Percentiles rank a stretch among this genome's conserved stretches.
These are phyloP conservation scores for Candida anglica DNA, from an alignment of 805 yeast genomes.

Conservation along the genomic window DNA sequence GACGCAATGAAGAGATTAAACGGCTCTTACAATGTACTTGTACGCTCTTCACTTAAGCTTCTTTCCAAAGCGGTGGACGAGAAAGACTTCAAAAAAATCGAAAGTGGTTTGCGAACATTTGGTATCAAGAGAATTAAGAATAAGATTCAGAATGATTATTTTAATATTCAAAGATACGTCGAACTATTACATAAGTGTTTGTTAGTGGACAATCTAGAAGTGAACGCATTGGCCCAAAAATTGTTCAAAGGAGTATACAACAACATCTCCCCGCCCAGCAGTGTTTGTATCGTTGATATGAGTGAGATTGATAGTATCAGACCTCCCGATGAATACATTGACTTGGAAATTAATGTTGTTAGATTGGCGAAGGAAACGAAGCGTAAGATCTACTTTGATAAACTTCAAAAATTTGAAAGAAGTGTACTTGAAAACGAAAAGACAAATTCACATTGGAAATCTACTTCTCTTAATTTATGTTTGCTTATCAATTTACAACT, in stretches of 20 bases:
- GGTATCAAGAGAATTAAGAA: slow-evolving; percentile 53
- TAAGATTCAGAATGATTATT: slow-evolving; percentile 55
- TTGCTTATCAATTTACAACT: slow-evolving; percentile 51
- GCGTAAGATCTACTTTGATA: slow-evolving; percentile 36
- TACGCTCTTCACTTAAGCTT: slow-evolving; percentile 45
- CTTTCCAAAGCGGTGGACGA: slow-evolving; percentile 46
- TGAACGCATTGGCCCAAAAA: slow-evolving; percentile 51
- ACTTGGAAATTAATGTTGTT: slow-evolving; percentile 55
- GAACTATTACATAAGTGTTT: slow-evolving; percentile 52
- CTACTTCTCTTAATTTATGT: slow-evolving; percentile 44
- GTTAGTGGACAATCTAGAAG: slow-evolving; percentile 50
- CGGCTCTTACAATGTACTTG: slow-evolving; percentile 57
- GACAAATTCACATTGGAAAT: slow-evolving; percentile 52
- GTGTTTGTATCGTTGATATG: slow-evolving; percentile 47
- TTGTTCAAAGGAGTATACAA: slow-evolving; percentile 37
- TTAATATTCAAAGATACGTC: slow-evolving; percentile 45
- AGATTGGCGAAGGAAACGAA: slow-evolving; percentile 61
- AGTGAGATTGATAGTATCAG: slow-evolving; percentile 41
- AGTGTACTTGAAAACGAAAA: slow-evolving; percentile 21
- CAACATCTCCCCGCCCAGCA: slow-evolving; percentile 29
- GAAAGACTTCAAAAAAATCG: slow-evolving; percentile 51
- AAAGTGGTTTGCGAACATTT: slow-evolving; percentile 61
- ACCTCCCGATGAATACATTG: slow-evolving; percentile 60
- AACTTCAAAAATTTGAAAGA: slow-evolving; percentile 42
- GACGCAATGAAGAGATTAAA: slow-evolving; percentile 68